Conservation (phyloP, 2,329 filamentous ascomycete genomes). For the Stemphylium lycopersici region DNA sequence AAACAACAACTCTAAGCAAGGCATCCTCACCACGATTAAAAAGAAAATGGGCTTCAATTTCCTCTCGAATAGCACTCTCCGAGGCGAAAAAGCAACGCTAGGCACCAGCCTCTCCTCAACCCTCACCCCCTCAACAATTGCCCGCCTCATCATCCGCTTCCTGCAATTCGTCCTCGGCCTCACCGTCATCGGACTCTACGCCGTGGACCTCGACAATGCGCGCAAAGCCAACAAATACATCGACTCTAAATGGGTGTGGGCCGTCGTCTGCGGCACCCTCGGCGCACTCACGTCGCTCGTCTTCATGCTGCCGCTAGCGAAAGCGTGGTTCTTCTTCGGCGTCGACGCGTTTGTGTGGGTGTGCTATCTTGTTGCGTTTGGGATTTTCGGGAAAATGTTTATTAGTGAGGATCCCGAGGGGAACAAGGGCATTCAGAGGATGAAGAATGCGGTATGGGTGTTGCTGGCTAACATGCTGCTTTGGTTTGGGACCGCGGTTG, state of each 20-base stretch:
- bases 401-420: slow-evolving; percentile 71
- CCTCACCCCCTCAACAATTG: slow-evolving; percentile 23
- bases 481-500: slow-evolving; percentile 71
- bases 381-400: slow-evolving; percentile 82
- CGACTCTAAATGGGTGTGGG: slow-evolving; percentile 61
- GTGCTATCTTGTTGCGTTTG: slow-evolving; percentile 82
- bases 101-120: slow-evolving; percentile 28
- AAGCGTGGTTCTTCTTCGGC: slow-evolving; percentile 60
- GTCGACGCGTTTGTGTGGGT: slow-evolving; percentile 76
- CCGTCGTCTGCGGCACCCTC: slow-evolving; percentile 48
- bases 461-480: slow-evolving; percentile 76
- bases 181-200: slow-evolving; percentile 75
- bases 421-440: slow-evolving; percentile 68
- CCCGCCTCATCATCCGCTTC: slow-evolving; percentile 71
- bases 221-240: slow-evolving; percentile 52
- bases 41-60: slow-evolving; percentile 41
- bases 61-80: slow-evolving; percentile 36
- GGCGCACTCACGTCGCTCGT: slow-evolving; percentile 51
- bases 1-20: neutral
- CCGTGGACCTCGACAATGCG: slow-evolving; percentile 47
- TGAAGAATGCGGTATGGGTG: slow-evolving; percentile 89
- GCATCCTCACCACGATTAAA: too few species aligned
- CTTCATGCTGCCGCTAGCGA: slow-evolving; percentile 67
- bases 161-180: slow-evolving; percentile 78
- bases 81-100: slow-evolving; percentile 38